Evolutionary conservation across 164 flowering plant species (phyloP), one percentile per base, ranked within the genome.

Genomic region (Amborella trichopoda): DNA sequence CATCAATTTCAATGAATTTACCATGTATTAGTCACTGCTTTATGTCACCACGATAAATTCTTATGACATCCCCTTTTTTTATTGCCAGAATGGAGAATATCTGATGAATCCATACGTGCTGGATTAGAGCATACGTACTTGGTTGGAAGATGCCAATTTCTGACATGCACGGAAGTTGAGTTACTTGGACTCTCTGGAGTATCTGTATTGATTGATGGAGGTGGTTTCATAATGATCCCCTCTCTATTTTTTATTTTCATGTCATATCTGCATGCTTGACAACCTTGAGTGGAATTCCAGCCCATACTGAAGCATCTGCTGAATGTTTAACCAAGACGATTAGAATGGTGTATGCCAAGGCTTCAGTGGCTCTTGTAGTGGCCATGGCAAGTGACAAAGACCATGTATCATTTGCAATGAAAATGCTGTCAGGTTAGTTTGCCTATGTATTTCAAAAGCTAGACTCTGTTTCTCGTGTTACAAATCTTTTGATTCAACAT

Each of bases 341-440:
- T 50, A 44, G 47, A 22, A 74, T 71, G 77, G 41, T 71, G 49
- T 73, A 65, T 60, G 81, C 80, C 4, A 59, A 63, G 25, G 63
- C 66, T 33, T 63, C 36, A 30, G 27, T 82, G 58, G 81, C 69
- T 49, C 65, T 91, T 59, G 89, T 91, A 48, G 84, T 88, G 54
- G 95, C 99, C 44, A 88, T 91, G 98, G 96, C 99, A 42, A 75
- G 64, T 63, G 99, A 91, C 63, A 91, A 91, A 55, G 91, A 93
- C 56, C 96, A 91, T 61, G 14, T 64, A 11, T 78, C 77, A 59
- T 87, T 91, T 71, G 96, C 98, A 3, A 69, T 59, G 56, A 81
- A 80, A 55, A 59, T 80, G 53, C 76, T 91, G 46, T 60, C 75
- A 63, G 85, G 99, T 91, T 37, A 3, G 26, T 19, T 23, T 26